Base-by-base conservation (phyloP, 2,329 filamentous ascomycete genomes). In the Colletotrichum musae region DNA sequence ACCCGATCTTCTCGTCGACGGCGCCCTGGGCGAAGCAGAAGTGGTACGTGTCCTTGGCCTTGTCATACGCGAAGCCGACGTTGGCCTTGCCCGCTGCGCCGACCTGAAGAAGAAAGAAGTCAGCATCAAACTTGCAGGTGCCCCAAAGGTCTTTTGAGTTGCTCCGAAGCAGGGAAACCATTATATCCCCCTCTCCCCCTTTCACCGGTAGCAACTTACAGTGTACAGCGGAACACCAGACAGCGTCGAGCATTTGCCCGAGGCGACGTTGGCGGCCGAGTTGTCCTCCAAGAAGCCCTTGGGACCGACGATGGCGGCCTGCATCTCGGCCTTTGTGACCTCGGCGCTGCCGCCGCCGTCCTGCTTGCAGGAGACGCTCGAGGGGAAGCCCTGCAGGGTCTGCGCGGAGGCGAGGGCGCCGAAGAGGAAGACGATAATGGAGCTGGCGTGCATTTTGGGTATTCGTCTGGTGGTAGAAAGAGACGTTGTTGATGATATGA, bases 61-160 rank as follows among this genome's bases (percentile, higher is more conserved):
- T 63, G 5, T 63, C 59, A 5, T 54, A 63, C 12, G 59, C 59
- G 39, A 63, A 63, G 5, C 59, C 50, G 36, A 63, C 39, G n/a
- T 16, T 47, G n/a, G 39, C 50, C 18, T 54, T 63, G 7, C 43
- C 36, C 15, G 21, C 60, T 15, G 41, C 52, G 10, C 51, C 26
- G 6, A 50, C 43, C 60, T 63, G 13, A 39, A 36, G 7, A 39
- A 12, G 2, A 13, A 41, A 12, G 6, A n/a, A 24, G 47, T 50
- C 6, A 50, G 47, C 21, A 50, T 24, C 21, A 6, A 26, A 26
- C 60, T 26, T 50, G 57, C 60, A 41, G 60, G n/a, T n/a, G n/a
- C n/a, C n/a, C n/a, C n/a, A n/a, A n/a, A n/a, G n/a, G n/a, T n/a
- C n/a, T n/a, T n/a, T n/a, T n/a, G n/a, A n/a, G n/a, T n/a, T n/a